Conservation (phyloP, 2,329 filamentous ascomycete species). For the Acarospora socialis region DNA sequence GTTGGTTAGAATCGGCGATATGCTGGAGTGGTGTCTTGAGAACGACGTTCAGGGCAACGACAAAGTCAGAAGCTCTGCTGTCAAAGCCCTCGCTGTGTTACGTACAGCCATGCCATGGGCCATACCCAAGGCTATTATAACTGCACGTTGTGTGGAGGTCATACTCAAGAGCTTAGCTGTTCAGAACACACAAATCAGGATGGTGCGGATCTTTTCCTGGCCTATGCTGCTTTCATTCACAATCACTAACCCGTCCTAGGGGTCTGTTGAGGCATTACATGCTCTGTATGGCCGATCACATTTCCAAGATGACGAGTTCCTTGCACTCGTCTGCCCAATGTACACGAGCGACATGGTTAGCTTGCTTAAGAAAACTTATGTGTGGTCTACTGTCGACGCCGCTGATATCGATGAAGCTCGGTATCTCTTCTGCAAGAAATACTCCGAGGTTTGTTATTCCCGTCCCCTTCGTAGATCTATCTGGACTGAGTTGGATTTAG, state of each 20-base stretch:
- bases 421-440: slow-evolving; percentile 83
- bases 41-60: slow-evolving; percentile 51
- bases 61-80: slow-evolving; percentile 53
- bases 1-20: slow-evolving; percentile 60
- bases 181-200: slow-evolving; percentile 56
- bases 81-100: slow-evolving; percentile 64
- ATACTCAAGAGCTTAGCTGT: slow-evolving; percentile 59
- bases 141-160: slow-evolving; percentile 53
- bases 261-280: slow-evolving; percentile 70
- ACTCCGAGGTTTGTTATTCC: slow-evolving; percentile 67
- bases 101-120: slow-evolving; percentile 76
- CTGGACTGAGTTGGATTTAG: slow-evolving; percentile 29
- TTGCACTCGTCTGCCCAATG: slow-evolving; percentile 63
- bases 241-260: slow-evolving; percentile 32
- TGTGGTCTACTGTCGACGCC: slow-evolving; percentile 66
- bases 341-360: slow-evolving; percentile 58
- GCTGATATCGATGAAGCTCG: slow-evolving; percentile 81
- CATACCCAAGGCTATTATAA: slow-evolving; percentile 65
- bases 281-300: slow-evolving; percentile 62
- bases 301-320: slow-evolving; percentile 64
- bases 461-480: not conserved
- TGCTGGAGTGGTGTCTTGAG: slow-evolving; percentile 59
- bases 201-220: slow-evolving; percentile 35
- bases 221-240: slow-evolving; percentile 10
- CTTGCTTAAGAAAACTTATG: slow-evolving; percentile 59